Percentiles rank a stretch among this genome's conserved stretches.
These are phyloP conservation scores for Candida anglica DNA, from an alignment of 805 yeast genomes.

Conservation along the genomic window DNA sequence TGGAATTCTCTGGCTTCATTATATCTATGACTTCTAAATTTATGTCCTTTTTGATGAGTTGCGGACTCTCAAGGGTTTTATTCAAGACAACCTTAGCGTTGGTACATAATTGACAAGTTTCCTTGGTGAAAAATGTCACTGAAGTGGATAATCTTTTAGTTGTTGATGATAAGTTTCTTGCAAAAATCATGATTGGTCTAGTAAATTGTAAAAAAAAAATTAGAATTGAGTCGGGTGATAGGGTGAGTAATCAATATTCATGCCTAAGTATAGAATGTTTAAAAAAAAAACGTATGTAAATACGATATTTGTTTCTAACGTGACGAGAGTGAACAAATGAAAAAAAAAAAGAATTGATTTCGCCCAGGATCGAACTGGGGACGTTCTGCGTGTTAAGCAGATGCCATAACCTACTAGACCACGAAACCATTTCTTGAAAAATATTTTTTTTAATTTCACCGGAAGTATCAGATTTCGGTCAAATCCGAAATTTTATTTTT, in stretches of 20 bases:
- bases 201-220: too few relatives aligned
- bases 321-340: too few relatives aligned
- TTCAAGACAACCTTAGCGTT: conserved; percentile 54
- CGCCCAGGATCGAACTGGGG: conserved; percentile 99
- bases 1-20: conserved; percentile 50
- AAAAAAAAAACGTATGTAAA: too few relatives aligned
- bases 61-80: conserved; percentile 33
- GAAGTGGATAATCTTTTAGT: background rate
- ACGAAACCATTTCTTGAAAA: conserved; percentile 2
- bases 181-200: background rate
- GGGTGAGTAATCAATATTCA: too few relatives aligned
- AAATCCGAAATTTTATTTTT: too few relatives aligned
- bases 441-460: background rate
- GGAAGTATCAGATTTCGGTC: too few relatives aligned
- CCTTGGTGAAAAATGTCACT: conserved; percentile 63
- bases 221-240: too few relatives aligned
- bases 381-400: conserved; percentile 99
- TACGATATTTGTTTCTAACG: too few relatives aligned
- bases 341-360: conserved; percentile 56
- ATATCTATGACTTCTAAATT: conserved; percentile 51
- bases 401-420: conserved; percentile 75
- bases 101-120: conserved; percentile 64
- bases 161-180: conserved; percentile 1
- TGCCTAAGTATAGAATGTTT: too few relatives aligned
- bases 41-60: conserved; percentile 19